Base-by-base conservation (phyloP, 1,284 basidiomycete species). In the Cerrena zonata region DNA sequence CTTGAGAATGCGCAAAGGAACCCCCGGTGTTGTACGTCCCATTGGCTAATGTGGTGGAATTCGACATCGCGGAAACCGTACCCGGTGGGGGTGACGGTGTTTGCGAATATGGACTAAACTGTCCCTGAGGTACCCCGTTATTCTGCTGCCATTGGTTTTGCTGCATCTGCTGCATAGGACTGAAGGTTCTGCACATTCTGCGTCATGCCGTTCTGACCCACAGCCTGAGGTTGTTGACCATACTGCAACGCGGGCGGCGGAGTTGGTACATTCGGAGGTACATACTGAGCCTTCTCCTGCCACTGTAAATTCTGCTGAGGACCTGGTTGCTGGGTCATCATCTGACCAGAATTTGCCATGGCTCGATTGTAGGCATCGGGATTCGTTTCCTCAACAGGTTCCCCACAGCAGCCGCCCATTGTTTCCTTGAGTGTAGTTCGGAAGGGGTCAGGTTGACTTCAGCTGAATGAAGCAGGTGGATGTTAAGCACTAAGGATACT, bases 331-430 rank as follows among this genome's bases (percentile, higher is more conserved):
- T 77, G 75, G 25, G 60, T 73, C n/a, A 82, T 56, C 23, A 56
- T 56, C 24, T 55, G 21, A 25, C 50, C 53, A 48, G 60, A 60
- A 13, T 54, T 57, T n/a, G 54, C 55, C 36, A 58, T 53, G 5
- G 22, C 24, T 27, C 62, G 51, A 45, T 63, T 61, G 18, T 57
- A 54, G 25, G 55, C 59, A 19, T 58, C 55, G 21, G 56, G 54
- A 15, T 61, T 57, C 47, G 61, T 62, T 24, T 58, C 68, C 46
- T 57, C 51, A 27, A 64, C 48, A 1, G 68, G 57, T 45, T 75
- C 70, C 10, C 81, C 82, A 61, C 82, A 85, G 61, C 83, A 85
- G 50, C 76, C 70, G 80, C 82, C 82, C 52, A 56, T 65, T n/a
- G n/a, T n/a, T n/a, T n/a, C n/a, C n/a, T n/a, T n/a, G n/a, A n/a